phyloP scores from a whole-genome alignment of 345 rosid genomes.

The Abelmoschus esculentus region DNA sequence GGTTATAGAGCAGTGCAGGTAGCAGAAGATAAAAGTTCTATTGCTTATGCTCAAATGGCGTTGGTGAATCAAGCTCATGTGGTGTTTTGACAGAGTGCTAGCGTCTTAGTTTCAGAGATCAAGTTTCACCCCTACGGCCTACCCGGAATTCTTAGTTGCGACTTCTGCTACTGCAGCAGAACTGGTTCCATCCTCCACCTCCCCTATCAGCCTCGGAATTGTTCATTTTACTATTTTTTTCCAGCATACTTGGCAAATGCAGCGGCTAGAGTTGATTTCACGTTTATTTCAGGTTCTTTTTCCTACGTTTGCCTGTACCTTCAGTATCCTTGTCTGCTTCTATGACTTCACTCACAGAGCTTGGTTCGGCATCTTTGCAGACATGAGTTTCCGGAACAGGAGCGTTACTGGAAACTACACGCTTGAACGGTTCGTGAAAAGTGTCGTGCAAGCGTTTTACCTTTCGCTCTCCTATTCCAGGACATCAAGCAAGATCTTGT shows the following conservation, averaged over 20 bases:
- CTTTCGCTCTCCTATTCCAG: conserved; percentile 95
- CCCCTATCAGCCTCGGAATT: conserved; percentile 12
- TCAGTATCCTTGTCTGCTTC: conserved; percentile 36
- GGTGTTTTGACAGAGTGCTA: too few species aligned
- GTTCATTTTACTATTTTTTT: conserved; percentile 29
- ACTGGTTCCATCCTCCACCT: conserved; percentile 30
- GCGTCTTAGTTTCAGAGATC: conserved; percentile 1
- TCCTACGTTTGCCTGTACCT: conserved; percentile 37
- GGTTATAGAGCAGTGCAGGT: too few species aligned
- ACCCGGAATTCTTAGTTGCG: conserved; percentile 5
- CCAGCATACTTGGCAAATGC: conserved; percentile 63
- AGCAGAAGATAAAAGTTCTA: too few species aligned
- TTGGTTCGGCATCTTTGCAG: conserved; percentile 27
- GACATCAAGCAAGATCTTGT: conserved; percentile 89
- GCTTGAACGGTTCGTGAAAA: conserved; percentile 94
- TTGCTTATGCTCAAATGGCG: too few species aligned
- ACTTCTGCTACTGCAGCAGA: conserved; percentile 10
- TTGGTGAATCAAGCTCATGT: too few species aligned
- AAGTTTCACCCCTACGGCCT: conserved; percentile 15
- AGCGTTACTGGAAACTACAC: conserved; percentile 38
- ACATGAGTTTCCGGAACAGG: conserved; percentile 36
- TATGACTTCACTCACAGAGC: conserved; percentile 28
- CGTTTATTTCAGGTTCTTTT: conserved; percentile 53
- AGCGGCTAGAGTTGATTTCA: conserved; percentile 66
- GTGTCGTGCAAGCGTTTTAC: conserved; percentile 86